Base-by-base conservation (phyloP, 129 eudicot genomes). In the Tagetes patula region DNA sequence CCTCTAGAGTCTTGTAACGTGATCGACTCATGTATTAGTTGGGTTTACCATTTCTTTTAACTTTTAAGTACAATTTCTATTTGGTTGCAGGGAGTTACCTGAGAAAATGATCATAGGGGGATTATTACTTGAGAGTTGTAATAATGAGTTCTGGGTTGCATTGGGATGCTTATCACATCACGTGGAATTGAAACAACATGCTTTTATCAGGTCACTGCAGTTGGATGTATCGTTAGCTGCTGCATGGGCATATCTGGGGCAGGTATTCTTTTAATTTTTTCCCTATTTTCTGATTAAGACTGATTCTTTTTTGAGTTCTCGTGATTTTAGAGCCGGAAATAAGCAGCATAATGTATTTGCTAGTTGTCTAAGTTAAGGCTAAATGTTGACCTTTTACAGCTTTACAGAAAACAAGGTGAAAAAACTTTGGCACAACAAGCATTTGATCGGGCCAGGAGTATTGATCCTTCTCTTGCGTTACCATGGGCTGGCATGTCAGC, bases 401-500 rank as follows among this genome's bases (percentile, higher is more conserved):
- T 94, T 55, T 94, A 90, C 78, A 84, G 89, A 74, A 75, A 78
- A 68, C 84, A 76, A 79, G 98, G 91, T 65, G 80, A 88, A 72
- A 86, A 75, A 50, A 82, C 73, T 63, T 85, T 90, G 90, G 98
- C 96, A 62, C 95, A 85, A 64, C 81, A 84, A 69, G 98, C 98
- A 73, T 94, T 94, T 90, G 96, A 94, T 85, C 88, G 89, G 75
- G 97, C 98, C 12, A 85, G 98, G 74, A 94, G 98, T 81, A 94
- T 94, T 70, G 98, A 94, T 86, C 98, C 98, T 73, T 86, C 98
- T 39, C 96, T 94, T 83, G 92, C 98, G 47, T 82, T 94, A 71
- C 98, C 98, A 33, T 94, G 98, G 98, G 96, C 98, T 8, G 98
- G 98, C 87, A 94, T 94, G 98, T 84, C 98, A 64, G 96, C 98